Percentiles rank a stretch among this genome's conserved stretches.
These are phyloP conservation scores for Abelmoschus esculentus DNA, from an alignment of 345 rosid species.

Conservation along the genomic window DNA sequence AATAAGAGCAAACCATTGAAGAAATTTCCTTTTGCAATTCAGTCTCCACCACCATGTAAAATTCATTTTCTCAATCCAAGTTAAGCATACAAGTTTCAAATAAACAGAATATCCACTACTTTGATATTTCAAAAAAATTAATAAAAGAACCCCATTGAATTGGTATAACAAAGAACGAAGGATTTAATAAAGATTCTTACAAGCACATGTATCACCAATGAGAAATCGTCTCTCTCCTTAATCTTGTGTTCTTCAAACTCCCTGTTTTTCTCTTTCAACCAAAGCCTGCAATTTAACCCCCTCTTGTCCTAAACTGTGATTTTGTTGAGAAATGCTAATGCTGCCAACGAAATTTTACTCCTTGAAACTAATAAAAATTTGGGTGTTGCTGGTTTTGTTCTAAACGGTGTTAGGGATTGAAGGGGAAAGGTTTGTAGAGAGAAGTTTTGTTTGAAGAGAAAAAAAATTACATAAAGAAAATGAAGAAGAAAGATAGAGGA, in stretches of 20 bases:
- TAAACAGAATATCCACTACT: no score
- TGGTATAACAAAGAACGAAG: background rate
- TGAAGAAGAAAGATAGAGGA: no score
- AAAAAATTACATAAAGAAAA: no score
- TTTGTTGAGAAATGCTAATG: conserved; percentile 39
- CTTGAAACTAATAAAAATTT: conserved; percentile 40
- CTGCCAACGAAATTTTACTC: conserved; percentile 42
- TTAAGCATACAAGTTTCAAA: no score
- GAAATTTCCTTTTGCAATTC: no score
- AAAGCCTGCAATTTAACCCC: conserved; percentile 58
- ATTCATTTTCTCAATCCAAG: no score
- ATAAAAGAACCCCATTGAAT: background rate
- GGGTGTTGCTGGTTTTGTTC: conserved; percentile 19
- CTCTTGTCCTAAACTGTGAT: conserved; percentile 61
- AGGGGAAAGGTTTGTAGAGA: conserved; percentile 42
- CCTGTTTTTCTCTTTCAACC: conserved; percentile 43
- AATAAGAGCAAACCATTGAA: no score
- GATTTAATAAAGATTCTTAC: conserved; percentile 35
- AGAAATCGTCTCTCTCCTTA: conserved; percentile 32
- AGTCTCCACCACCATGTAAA: no score
- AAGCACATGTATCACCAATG: conserved; percentile 55
- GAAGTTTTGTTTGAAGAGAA: conserved; percentile 40
- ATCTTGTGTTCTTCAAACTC: conserved; percentile 18
- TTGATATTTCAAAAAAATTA: background rate
- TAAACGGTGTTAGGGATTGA: conserved; percentile 48